A percentile compares a stretch with the other conserved stretches of the same genome.
phyloP scores from a whole-genome alignment of 2,329 filamentous ascomycete genomes.

The Ophiognomonia clavigignenti-juglandacearum region DNA sequence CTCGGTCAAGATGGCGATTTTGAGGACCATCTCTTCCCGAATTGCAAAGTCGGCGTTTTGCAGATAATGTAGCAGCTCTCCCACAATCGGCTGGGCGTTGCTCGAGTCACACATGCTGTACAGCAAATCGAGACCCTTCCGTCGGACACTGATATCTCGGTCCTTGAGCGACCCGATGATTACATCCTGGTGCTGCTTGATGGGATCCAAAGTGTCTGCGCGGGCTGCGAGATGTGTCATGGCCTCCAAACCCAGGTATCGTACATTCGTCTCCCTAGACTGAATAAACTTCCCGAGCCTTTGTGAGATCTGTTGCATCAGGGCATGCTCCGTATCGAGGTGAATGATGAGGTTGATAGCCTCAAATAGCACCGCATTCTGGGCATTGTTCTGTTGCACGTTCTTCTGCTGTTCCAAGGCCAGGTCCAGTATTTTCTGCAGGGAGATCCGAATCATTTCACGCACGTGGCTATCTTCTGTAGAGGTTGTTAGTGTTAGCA shows the following conservation, averaged over 20 bases:
- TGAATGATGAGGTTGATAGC: constrained; percentile 98
- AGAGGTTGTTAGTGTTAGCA: constrained; percentile 22
- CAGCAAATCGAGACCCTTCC: constrained; percentile 90
- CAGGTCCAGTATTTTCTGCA: constrained; percentile 85
- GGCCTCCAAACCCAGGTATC: constrained; percentile 91
- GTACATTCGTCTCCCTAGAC: constrained; percentile 93
- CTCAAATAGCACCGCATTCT: constrained; percentile 96
- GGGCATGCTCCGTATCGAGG: constrained; percentile 84
- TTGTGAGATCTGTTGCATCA: constrained; percentile 94
- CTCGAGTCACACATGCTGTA: constrained; percentile 99
- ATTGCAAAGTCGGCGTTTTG: constrained; percentile 97
- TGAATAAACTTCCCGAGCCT: constrained; percentile 93
- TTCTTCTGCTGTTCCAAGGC: constrained; percentile 96
- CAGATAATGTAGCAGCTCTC: constrained; percentile 87
- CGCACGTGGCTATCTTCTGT: constrained; percentile 87
- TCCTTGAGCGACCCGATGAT: constrained; percentile 93
- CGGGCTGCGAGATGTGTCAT: constrained; percentile 97
- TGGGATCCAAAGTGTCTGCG: constrained; percentile 89
- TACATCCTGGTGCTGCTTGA: constrained; percentile 96
- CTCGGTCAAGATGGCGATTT: constrained; percentile 96
- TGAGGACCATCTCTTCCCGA: constrained; percentile 97
- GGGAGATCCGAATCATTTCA: constrained; percentile 83
- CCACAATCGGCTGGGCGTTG: constrained; percentile 92
- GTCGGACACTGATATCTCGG: constrained; percentile 91
- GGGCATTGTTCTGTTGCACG: constrained; percentile 98